Evolutionary conservation across 306 rosid genomes (phyloP).

Genomic region (Dalbergia cultrata): DNA sequence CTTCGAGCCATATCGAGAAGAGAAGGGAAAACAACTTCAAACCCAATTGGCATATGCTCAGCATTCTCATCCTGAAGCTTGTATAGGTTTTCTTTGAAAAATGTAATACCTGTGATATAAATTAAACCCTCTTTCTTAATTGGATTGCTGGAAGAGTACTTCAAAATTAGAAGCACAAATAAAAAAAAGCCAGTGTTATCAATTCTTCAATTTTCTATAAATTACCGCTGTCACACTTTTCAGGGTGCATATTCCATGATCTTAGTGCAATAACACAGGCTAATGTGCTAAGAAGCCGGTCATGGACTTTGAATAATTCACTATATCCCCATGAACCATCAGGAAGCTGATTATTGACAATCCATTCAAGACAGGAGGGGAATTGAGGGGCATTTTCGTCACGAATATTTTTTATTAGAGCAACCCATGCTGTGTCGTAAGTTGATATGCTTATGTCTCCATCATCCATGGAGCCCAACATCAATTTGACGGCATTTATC

Average conservation of each 20-base stretch:
- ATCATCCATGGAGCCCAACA: slow-evolving; percentile 66
- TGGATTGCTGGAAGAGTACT: no score
- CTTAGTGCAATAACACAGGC: slow-evolving; percentile 73
- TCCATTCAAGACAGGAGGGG: slow-evolving; percentile 75
- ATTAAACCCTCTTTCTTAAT: background rate
- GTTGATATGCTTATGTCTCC: slow-evolving; percentile 87
- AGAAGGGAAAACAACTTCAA: slow-evolving; percentile 84
- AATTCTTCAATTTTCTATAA: background rate
- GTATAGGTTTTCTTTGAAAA: slow-evolving; percentile 58
- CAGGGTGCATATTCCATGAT: slow-evolving; percentile 68
- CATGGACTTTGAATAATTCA: slow-evolving; percentile 62
- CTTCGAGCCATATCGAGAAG: slow-evolving; percentile 63
- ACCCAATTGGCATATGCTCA: slow-evolving; percentile 84
- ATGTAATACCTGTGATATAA: slow-evolving; percentile 57
- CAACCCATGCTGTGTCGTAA: slow-evolving; percentile 94
- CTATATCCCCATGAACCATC: slow-evolving; percentile 88
- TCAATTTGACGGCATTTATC: slow-evolving; percentile 49
- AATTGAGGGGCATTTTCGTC: slow-evolving; percentile 60
- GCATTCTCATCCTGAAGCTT: slow-evolving; percentile 68
- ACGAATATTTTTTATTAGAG: slow-evolving; percentile 52
- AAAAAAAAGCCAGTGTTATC: no score
- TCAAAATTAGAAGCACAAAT: no score
- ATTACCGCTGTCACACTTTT: slow-evolving; percentile 65
- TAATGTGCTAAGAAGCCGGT: slow-evolving; percentile 77
- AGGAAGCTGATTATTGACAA: slow-evolving; percentile 67